A percentile compares a stretch with the other conserved stretches of the same genome.
These are phyloP conservation scores for Brettanomyces sp. DNA, from an alignment of 805 yeast genomes.

Conservation along the genomic window DNA sequence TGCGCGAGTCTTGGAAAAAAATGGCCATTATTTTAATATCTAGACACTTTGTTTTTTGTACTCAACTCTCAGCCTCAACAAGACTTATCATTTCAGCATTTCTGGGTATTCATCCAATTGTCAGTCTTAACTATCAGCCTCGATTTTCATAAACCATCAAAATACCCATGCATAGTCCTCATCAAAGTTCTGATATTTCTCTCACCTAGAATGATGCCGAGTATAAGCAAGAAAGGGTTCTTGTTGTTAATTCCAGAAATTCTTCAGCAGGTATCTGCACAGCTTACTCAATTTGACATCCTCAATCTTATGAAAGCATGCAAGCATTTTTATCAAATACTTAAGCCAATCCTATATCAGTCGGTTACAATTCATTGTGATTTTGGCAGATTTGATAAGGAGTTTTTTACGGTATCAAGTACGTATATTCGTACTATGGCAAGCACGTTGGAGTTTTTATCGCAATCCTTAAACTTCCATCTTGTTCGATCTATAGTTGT, in stretches of 20 bases:
- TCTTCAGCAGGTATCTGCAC: constrained; percentile 7
- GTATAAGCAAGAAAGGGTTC: too few relatives aligned
- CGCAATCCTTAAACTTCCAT: constrained; percentile 3
- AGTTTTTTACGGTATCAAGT: constrained; percentile 5
- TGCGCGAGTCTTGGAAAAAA: too few relatives aligned
- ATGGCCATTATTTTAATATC: too few relatives aligned
- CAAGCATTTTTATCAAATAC: constrained; percentile 4
- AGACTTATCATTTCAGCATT: too few relatives aligned
- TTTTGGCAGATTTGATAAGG: constrained; percentile 19
- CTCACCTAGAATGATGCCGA: background rate
- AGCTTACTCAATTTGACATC: constrained; percentile 20
- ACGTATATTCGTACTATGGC: constrained; percentile 6
- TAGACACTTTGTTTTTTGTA: too few relatives aligned
- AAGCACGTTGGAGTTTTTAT: constrained; percentile 8
- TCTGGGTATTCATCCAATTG: background rate
- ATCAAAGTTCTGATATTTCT: background rate
- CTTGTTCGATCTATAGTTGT: constrained; percentile 10
- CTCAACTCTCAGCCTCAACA: too few relatives aligned
- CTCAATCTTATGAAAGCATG: constrained; percentile 8
- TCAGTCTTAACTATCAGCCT: background rate
- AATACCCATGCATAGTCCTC: too few relatives aligned
- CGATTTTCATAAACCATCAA: too few relatives aligned
- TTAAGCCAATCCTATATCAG: constrained; percentile 9
- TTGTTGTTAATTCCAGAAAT: constrained; percentile 14
- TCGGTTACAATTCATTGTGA: constrained; percentile 16